Evolutionary conservation across 2,329 filamentous ascomycete species (phyloP).

Genomic region (Triangularia setosa): DNA sequence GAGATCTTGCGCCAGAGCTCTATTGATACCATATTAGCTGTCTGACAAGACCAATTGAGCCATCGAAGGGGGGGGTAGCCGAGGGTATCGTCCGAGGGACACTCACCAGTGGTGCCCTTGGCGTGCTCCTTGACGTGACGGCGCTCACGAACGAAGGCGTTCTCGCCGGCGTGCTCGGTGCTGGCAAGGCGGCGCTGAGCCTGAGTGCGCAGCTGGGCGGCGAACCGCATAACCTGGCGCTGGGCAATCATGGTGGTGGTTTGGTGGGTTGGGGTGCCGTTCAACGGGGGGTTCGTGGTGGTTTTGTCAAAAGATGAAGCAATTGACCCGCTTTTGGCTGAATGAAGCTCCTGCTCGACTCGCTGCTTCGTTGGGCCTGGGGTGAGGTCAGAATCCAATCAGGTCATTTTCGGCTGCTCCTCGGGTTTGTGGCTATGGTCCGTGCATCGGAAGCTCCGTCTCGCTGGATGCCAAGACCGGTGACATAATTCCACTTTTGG

Average conservation of each 20-base stretch:
- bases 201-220: slow-evolving; percentile 55
- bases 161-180: slow-evolving; percentile 68
- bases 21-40: slow-evolving; percentile 42
- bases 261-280: slow-evolving; percentile 3
- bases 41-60: not conserved
- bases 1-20: slow-evolving; percentile 95
- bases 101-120: slow-evolving; percentile 72
- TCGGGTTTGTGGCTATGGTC: slow-evolving; percentile 16
- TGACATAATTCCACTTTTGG: slow-evolving; percentile 10
- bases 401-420: slow-evolving; percentile 25
- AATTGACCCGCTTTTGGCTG: slow-evolving; percentile 21
- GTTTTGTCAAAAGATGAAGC: slow-evolving; percentile 18
- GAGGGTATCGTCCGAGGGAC: slow-evolving; percentile 25
- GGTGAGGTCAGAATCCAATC: slow-evolving; percentile 25
- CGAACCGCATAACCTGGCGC: slow-evolving; percentile 46
- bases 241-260: slow-evolving; percentile 18
- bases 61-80: not conserved
- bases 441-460: slow-evolving; percentile 3
- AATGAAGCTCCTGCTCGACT: slow-evolving; percentile 6
- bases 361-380: slow-evolving; percentile 1
- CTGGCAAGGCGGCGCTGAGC: slow-evolving; percentile 70
- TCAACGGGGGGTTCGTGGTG: slow-evolving; percentile 9
- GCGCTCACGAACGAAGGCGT: slow-evolving; percentile 91
- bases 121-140: slow-evolving; percentile 89
- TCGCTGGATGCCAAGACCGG: slow-evolving; percentile 5